Evolutionary conservation across 2,329 filamentous ascomycete genomes (phyloP), one percentile per base, ranked within the genome.

Genomic region (Curvularia hawaiiensis): DNA sequence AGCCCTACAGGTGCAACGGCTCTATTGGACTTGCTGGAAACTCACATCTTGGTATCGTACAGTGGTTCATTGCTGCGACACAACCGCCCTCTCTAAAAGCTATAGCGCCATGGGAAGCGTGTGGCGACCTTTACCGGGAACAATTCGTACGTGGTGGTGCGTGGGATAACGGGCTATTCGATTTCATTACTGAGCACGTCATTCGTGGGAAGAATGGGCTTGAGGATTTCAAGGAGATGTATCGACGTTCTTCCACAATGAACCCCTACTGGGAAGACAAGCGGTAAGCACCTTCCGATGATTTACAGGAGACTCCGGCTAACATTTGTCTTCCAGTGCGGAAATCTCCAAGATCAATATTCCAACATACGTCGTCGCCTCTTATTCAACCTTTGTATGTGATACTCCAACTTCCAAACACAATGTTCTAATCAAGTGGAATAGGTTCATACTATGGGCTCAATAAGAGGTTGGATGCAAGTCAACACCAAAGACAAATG

Each of bases 61-160:
- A 80, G 55, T 78, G 75, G 74, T 78, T 79, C 45, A 76, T 80
- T 14, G 79, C 78, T 0, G 70, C 77, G 0, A 66, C 75, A 47
- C 67, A 76, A 22, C 79, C 80, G 4, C 79, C 79, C 0, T 73
- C 67, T 4, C 67, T 81, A 4, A 75, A 73, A 41, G 72, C 73
- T 0, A 80, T 82, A 28, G 79, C 79, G 0, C 82, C 71, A 48
- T 80, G 79, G 79, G 81, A 83, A 65, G 80, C 77, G 9, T 76
- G 70, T 38, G 75, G 75, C 8, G 62, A 65, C 26, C 33, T 59
- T 0, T 65, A 65, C 33, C 57, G 64, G 1, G 59, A 67, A 20
- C 52, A 60, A 4, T 53, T 59, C 16, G 52, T 56, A n/a, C 63
- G 61, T 1, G 63, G 64, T 8, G 61, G 64, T 14, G 46, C 54